Evolutionary conservation across 2,329 filamentous ascomycete species (phyloP).

Genomic region (Thielaviopsis punctulata): DNA sequence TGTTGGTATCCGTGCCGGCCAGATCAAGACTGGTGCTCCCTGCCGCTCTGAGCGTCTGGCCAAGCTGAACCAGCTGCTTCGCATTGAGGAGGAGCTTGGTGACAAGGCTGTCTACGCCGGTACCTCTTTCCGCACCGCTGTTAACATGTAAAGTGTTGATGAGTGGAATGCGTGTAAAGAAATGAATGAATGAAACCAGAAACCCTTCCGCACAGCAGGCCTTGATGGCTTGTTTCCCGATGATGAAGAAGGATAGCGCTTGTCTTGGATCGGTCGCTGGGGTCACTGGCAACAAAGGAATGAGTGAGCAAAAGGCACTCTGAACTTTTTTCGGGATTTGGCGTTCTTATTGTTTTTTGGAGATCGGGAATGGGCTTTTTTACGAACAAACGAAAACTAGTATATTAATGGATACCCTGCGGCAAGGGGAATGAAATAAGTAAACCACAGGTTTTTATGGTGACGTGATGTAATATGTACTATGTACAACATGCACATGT

Average conservation of each 20-base stretch:
- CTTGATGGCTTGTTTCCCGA: constrained; percentile 9
- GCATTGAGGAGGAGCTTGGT: constrained; percentile 98
- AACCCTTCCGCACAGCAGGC: constrained; percentile 10
- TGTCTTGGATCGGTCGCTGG: not conserved
- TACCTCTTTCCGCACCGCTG: constrained; percentile 74
- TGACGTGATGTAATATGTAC: not conserved
- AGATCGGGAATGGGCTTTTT: constrained; percentile 7
- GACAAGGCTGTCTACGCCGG: constrained; percentile 84
- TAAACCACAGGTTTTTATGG: not conserved
- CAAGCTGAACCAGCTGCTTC: constrained; percentile 99
- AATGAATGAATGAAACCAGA: constrained; percentile 11
- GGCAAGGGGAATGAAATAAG: constrained; percentile 8
- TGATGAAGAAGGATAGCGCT: constrained; percentile 1
- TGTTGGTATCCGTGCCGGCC: constrained; percentile 85
- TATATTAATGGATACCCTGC: constrained; percentile 11
- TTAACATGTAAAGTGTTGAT: constrained; percentile 54
- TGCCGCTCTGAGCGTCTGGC: constrained; percentile 93
- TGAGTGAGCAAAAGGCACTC: too few relatives aligned
- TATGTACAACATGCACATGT: not conserved
- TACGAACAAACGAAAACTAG: constrained; percentile 6
- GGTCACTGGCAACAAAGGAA: not conserved
- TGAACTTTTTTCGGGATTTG: not conserved
- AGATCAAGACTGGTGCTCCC: constrained; percentile 98
- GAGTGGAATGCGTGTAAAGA: not conserved
- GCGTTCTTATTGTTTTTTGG: constrained; percentile 1